Conservation (phyloP, 176 grass and related monocot species). For the Secale cereale region DNA sequence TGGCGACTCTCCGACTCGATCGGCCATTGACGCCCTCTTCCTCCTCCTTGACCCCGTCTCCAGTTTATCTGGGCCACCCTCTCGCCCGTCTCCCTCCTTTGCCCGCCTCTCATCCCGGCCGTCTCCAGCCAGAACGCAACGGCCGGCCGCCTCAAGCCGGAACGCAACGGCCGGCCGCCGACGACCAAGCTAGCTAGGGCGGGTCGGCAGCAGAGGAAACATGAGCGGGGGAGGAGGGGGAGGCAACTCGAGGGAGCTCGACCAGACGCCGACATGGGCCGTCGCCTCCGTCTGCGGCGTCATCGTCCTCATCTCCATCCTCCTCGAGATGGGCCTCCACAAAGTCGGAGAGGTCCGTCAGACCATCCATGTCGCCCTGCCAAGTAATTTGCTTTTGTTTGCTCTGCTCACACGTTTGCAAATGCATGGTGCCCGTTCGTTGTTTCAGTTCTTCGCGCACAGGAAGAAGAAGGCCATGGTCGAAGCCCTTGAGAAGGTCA, state of each 20-base stretch:
- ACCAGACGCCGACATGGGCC: constrained; percentile 67
- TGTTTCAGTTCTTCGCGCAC: constrained; percentile 52
- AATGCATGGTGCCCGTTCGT: not conserved
- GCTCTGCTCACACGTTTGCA: not conserved
- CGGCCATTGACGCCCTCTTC: constrained; percentile 7
- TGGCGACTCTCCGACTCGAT: not conserved
- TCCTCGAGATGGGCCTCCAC: constrained; percentile 63
- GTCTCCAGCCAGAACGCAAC: constrained; percentile 5
- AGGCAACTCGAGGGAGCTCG: constrained; percentile 49
- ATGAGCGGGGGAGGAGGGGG: constrained; percentile 45
- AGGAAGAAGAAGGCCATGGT: constrained; percentile 83
- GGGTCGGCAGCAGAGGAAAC: not conserved
- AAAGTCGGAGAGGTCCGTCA: constrained; percentile 40
- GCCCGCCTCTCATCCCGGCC: not conserved
- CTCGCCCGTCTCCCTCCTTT: not conserved
- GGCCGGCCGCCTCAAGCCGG: not conserved
- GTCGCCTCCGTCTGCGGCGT: constrained; percentile 66
- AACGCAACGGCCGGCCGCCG: constrained; percentile 11
- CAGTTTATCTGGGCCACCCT: not conserved
- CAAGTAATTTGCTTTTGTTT: not conserved
- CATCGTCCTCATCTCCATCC: constrained; percentile 67
- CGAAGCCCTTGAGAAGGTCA: constrained; percentile 95
- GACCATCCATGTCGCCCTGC: not conserved
- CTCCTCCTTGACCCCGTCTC: not conserved
- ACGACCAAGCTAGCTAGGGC: not conserved